Base-by-base conservation (phyloP, 2,329 filamentous ascomycete genomes). In the Claviceps sp. region DNA sequence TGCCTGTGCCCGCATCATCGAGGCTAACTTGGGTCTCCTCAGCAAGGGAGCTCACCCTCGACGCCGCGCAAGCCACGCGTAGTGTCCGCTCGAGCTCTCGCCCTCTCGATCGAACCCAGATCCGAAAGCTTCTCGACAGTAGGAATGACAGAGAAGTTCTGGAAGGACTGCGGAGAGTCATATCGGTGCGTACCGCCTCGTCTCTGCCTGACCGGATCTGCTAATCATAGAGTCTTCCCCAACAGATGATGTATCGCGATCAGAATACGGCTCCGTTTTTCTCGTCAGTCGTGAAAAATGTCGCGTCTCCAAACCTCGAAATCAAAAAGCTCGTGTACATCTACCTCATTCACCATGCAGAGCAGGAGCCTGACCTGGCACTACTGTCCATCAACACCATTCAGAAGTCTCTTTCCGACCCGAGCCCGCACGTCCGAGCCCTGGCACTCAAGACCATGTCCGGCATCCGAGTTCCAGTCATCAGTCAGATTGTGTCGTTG, bases 251-350 rank as follows among this genome's bases (percentile, higher is more conserved):
- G 82, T 97, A 96, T 71, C 82, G 83, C 59, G 82, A 87, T 60
- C 87, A 94, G 66, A 85, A 88, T 59, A 95, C 89, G 53, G 76
- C 95, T 2, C 84, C 87, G 22, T 95, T 91, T 76, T 98, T 98
- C 75, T 95, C 91, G n/a, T 87, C 89, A 24, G 87, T 98, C 52
- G 89, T 98, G 67, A 98, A 98, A 73, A 98, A 97, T 61, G 89
- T 96, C 54, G 91, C 91, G 30, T 95, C 88, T 40, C 86, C 90
- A 14, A 95, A 89, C 62, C 78, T 96, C 61, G 89, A 95, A 63
- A 90, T 97, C 68, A 94, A 96, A 71, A 97, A 97, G 69, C 82
- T 98, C 52, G 93, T 98, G 56, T 98, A 98, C 74, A 95, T 96
- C 65, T 98, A 96, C 70, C 82, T 98, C 56, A 85, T 97, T 55